phyloP scores from a whole-genome alignment of 768 basidiomycete genomes.

The Cystofilobasidium ferigula region DNA sequence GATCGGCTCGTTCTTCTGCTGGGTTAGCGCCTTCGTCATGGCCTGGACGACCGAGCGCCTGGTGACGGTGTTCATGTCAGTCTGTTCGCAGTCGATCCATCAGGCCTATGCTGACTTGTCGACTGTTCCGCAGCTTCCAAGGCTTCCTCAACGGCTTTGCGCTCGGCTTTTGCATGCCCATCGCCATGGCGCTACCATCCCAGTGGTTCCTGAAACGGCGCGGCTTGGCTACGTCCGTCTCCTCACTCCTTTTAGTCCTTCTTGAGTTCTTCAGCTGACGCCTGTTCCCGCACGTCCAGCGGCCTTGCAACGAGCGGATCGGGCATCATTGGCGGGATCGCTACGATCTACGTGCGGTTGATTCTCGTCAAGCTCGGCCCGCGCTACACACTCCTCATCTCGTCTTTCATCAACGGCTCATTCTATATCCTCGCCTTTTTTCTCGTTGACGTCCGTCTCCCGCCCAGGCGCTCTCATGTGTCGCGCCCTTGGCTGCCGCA shows the following conservation, averaged over 20 bases:
- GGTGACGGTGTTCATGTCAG: conserved; percentile 8
- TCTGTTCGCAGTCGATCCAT: not conserved
- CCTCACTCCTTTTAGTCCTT: not conserved
- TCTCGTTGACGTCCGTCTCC: not conserved
- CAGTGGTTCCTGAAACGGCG: conserved; percentile 7
- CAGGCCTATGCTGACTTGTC: not conserved
- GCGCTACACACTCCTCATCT: conserved; percentile 12
- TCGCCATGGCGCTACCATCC: conserved; percentile 7
- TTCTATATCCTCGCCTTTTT: not conserved
- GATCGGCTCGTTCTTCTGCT: not conserved
- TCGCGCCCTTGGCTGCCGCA: conserved; percentile 11
- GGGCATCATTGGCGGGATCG: conserved; percentile 7
- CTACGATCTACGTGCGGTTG: conserved; percentile 11
- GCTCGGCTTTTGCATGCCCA: conserved; percentile 6
- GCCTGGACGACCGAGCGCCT: conserved; percentile 8
- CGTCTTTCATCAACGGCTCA: conserved; percentile 2
- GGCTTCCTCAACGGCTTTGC: conserved; percentile 11
- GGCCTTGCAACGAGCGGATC: conserved; percentile 15
- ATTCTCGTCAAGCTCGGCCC: conserved; percentile 5
- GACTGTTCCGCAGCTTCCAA: not conserved
- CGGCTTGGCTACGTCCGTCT: conserved; percentile 9
- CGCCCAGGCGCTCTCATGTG: not conserved
- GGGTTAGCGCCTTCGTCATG: not conserved
- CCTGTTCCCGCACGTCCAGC: not conserved
- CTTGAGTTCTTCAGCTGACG: not conserved